Evolutionary conservation across 805 yeast genomes (phyloP).

Genomic region (Phaffomyces opuntiae): DNA sequence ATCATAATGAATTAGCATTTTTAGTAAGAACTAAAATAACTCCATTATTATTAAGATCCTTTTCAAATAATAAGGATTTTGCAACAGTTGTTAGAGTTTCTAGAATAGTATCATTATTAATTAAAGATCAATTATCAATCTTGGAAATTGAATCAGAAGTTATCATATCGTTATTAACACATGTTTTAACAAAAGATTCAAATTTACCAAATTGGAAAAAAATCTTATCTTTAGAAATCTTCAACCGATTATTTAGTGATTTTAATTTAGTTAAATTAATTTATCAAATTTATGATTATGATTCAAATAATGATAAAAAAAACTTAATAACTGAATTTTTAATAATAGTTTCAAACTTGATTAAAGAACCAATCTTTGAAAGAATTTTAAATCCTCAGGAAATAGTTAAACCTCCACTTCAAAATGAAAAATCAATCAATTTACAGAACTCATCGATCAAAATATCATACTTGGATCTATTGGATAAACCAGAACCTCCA

Average conservation of each 20-base stretch:
- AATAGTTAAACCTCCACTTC: slow-evolving; percentile 21
- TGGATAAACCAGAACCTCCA: slow-evolving; percentile 82
- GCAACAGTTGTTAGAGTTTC: slow-evolving; percentile 69
- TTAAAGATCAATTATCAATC: slow-evolving; percentile 47
- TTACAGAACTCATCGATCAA: slow-evolving; percentile 38
- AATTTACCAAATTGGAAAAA: slow-evolving; percentile 65
- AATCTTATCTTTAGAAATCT: slow-evolving; percentile 66
- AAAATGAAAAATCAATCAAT: slow-evolving; percentile 30
- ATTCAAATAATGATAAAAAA: slow-evolving; percentile 47
- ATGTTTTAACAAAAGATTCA: slow-evolving; percentile 53
- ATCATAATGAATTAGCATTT: slow-evolving; percentile 58
- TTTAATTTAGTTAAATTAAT: slow-evolving; percentile 43
- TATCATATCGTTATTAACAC: slow-evolving; percentile 66
- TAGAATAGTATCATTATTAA: slow-evolving; percentile 57
- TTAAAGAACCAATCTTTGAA: slow-evolving; percentile 25
- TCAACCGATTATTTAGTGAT: slow-evolving; percentile 52
- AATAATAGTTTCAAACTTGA: slow-evolving; percentile 30
- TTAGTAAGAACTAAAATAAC: slow-evolving; percentile 61
- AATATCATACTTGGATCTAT: slow-evolving; percentile 58
- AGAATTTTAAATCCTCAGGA: slow-evolving; percentile 28
- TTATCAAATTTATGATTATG: slow-evolving; percentile 62
- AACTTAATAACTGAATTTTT: slow-evolving; percentile 54
- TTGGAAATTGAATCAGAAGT: slow-evolving; percentile 78
- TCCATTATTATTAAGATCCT: slow-evolving; percentile 66
- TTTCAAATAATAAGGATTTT: slow-evolving; percentile 55